Evolutionary conservation across 345 rosid species (phyloP).

Genomic region (Crucihimalaya himalaica): DNA sequence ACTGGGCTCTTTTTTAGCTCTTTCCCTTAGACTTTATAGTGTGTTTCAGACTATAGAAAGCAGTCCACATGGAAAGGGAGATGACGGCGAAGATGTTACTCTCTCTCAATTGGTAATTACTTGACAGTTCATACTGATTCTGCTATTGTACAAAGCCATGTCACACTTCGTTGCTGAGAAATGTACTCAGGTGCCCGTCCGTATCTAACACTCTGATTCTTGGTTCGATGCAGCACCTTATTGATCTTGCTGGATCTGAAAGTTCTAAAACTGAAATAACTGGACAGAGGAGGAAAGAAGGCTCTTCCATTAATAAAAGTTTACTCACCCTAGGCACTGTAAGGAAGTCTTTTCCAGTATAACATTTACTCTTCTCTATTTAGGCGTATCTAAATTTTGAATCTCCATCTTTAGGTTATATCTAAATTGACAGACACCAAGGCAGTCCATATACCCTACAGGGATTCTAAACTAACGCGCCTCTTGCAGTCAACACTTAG

Average conservation of each 20-base stretch:
- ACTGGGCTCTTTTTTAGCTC: conserved; percentile 6
- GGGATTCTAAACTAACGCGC: conserved; percentile 98
- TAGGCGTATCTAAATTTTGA: conserved; percentile 16
- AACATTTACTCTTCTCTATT: background rate
- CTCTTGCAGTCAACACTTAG: conserved; percentile 96
- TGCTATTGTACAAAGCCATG: conserved; percentile 27
- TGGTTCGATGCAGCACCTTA: conserved; percentile 73
- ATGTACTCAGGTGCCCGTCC: background rate
- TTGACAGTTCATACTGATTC: conserved; percentile 24
- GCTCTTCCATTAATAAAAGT: conserved; percentile 97
- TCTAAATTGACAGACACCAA: conserved; percentile 96
- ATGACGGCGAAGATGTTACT: conserved; percentile 81
- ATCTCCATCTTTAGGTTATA: conserved; percentile 68
- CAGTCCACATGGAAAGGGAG: conserved; percentile 89
- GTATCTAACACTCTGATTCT: conserved; percentile 21
- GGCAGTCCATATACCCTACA: conserved; percentile 98
- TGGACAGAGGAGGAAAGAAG: conserved; percentile 96
- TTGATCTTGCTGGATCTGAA: conserved; percentile 99
- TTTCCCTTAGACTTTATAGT: conserved; percentile 7
- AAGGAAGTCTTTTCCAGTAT: conserved; percentile 41
- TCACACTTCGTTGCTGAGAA: conserved; percentile 24
- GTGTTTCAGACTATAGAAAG: conserved; percentile 95
- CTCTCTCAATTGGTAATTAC: conserved; percentile 91
- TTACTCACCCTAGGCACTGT: conserved; percentile 99
- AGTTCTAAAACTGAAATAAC: conserved; percentile 98